Conservation (phyloP, 768 basidiomycete species). For the Mycena metata region DNA sequence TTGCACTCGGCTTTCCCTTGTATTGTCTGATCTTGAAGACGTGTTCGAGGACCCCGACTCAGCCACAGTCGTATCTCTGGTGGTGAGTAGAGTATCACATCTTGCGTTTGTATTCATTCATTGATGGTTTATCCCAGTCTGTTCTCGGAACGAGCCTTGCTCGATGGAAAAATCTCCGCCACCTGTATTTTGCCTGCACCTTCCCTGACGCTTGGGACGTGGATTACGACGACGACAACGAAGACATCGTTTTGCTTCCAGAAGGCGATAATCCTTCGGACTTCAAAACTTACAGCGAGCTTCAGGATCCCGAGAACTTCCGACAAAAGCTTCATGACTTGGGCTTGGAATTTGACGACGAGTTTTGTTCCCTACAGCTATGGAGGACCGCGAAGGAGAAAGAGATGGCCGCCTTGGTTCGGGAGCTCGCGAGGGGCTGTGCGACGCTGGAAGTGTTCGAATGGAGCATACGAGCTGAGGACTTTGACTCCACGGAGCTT, state of each 20-base stretch:
- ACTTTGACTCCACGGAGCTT: background rate
- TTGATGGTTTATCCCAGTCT: background rate
- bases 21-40: background rate
- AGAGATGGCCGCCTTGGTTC: background rate
- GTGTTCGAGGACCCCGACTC: background rate
- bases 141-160: background rate
- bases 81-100: background rate
- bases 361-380: background rate
- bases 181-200: background rate
- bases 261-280: background rate
- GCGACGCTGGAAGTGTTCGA: slow-evolving; percentile 13
- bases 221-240: slow-evolving; percentile 21
- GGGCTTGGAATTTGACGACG: slow-evolving; percentile 1
- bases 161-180: slow-evolving; percentile 10
- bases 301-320: background rate
- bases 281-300: background rate
- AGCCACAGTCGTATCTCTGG: background rate
- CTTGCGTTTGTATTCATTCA: no score
- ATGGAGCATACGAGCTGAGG: slow-evolving; percentile 13
- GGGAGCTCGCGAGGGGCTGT: background rate
- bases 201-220: background rate
- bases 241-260: slow-evolving; percentile 37
- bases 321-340: slow-evolving; percentile 1
- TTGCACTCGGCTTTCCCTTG: slow-evolving; percentile 19
- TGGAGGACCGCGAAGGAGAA: background rate